Base-by-base conservation (phyloP, 352 stramenopile genomes). In the Globisporangium iwayamae region DNA sequence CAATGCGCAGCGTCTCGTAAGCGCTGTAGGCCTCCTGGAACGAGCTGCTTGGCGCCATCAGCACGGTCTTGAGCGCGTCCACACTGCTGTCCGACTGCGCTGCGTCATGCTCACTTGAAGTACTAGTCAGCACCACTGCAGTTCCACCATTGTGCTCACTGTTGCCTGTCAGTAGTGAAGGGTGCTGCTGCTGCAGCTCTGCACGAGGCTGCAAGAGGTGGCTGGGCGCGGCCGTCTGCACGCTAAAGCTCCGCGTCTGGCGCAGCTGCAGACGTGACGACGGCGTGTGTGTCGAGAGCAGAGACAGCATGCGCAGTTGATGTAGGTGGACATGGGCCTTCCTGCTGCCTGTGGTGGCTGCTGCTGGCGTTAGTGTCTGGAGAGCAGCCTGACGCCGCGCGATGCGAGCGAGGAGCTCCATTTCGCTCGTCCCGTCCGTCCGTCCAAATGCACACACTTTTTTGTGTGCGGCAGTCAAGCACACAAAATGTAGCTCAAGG, bases 1-100 rank as follows among this genome's bases (percentile, higher is more conserved):
- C 68, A 0, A 41, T 50, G 9, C 62, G 62, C 6, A 76, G 67
- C 41, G 66, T 59, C 38, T 58, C 25, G 34, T 56, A 46, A 13
- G 61, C 54, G 9, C 9, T 9, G 43, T 61, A 16, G 1, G 61
- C 61, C 1, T 56, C 20, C 18, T 46, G 30, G 11, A 67, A 67
- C 11, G 61, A 50, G 10, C 22, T 56, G 9, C 18, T 7, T 1
- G 52, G 34, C 2, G 30, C 52, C 52, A 61, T 61, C 10, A 67
- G 20, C 3, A 43, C 22, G 30, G 5, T 39, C 61, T 67, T 67
- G 45, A 67, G 61, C 41, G 6, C 30, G 18, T 67, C 61, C 4
- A 45, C n/a, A 25, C 36, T 53, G 18, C 30, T 56, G 9, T 25
- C 22, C 18, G 10, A 34, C 18, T 32, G 16, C 5, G 13, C 39